Evolutionary conservation across 1,139 yeast species (phyloP), one percentile per base, ranked within the genome.

Genomic region (Yamadazyma jaroonii): DNA sequence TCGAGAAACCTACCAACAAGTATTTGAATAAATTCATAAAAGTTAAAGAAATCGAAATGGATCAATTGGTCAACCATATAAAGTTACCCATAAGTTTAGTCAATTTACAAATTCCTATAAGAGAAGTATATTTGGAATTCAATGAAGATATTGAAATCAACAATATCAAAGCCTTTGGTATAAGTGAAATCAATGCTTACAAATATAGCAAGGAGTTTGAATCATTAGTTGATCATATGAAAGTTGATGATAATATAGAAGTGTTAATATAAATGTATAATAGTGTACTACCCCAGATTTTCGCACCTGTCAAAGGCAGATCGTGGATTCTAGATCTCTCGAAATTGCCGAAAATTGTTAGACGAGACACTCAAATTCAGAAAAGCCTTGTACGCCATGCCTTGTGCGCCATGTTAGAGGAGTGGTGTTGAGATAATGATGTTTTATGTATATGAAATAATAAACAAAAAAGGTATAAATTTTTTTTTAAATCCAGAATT

Each of bases 151-250:
- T 61, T n/a, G 61, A 59, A 9, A 45, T 67, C 32, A 55, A 46
- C 31, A 57, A 55, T 35, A 31, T 70, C 23, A 61, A 65, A 46
- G 71, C 61, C 0, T 69, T 62, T 44, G 77, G 77, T 3, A 58
- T 69, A 14, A 59, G 60, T 32, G 72, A 67, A 40, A 49, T 52
- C 31, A 52, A 59, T 40, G 51, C 67, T 9, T 56, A 54, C 40
- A 60, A 54, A 39, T 57, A 59, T 38, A 43, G 43, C 15, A 50
- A 59, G 25, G 59, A 61, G 25, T 52, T 63, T 34, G 56, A 56
- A 6, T 39, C 51, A 32, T 34, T 63, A 34, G 41, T 60, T 20
- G 59, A 56, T 29, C 50, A 47, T 29, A 44, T 48, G 29, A 41
- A 32, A 39, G 31, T 29, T 8, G 40, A 34, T n/a, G 25, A 36